Base-by-base conservation (phyloP, 805 yeast species). In the Starmerella roubikii region DNA sequence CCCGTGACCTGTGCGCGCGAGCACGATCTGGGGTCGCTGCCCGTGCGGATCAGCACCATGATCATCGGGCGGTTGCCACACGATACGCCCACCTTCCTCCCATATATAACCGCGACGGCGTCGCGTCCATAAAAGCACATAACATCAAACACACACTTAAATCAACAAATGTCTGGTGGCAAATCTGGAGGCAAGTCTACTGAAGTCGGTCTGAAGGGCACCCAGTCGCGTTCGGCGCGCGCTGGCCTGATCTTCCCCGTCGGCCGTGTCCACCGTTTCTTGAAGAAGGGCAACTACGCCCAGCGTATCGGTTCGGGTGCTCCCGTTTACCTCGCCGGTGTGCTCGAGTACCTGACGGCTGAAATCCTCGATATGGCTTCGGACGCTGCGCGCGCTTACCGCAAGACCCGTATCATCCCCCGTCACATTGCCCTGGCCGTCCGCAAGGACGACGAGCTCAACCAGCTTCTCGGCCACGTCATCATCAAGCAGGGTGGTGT, bases 401-500 rank as follows among this genome's bases (percentile, higher is more conserved):
- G 83, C 61, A 91, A 84, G 52, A 85, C 86, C 66, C 84, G 97
- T 78, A 86, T 86, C 60, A 85, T 94, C 16, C 97, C 97, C 56
- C 82, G 97, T 67, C 97, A 86, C 64, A 70, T 86, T 57, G 95
- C 86, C 64, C 72, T 86, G 56, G 97, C 97, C 46, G 86, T 86
- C 57, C 83, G 97, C 69, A 94, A 94, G 59, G 97, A 88, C 64
- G 97, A 88, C 64, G 97, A 88, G 66, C 76, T 88, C 62, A 94
- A 86, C 68, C 78, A 84, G 49, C 72, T 88, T 58, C 80, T 88
- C 58, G 54, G 54, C 44, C 78, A 83, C 65, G 94, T 95, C 42
- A 88, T 96, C 43, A 88, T 88, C 59, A 95, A 96, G 30, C 84
- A 78, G 53, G 97, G 97, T 70, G 97, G 97, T 77, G 97, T 88